Conservation (phyloP, 768 basidiomycete genomes). For the Pleurotus salmoneostramineus region DNA sequence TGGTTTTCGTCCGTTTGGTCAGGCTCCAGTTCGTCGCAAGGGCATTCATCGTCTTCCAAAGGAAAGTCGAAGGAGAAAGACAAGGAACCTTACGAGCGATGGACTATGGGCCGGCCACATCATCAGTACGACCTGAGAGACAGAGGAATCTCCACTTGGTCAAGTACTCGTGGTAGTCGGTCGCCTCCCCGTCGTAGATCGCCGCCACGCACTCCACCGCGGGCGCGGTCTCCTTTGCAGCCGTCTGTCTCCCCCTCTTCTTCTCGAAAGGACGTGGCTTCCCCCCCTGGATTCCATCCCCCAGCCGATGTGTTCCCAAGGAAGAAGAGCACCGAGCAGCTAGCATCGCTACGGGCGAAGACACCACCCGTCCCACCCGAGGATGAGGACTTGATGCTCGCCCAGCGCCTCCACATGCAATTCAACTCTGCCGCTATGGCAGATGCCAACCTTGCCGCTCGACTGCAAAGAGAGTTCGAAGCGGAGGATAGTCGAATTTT, state of each 20-base stretch:
- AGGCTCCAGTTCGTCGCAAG: background rate
- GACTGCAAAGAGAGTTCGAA: slow-evolving; percentile 35
- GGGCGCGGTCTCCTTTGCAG: background rate
- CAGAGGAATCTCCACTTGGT: background rate
- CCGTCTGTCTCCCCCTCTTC: too few species aligned
- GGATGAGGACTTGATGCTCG: background rate
- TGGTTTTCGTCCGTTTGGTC: slow-evolving; percentile 1
- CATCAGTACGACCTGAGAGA: background rate
- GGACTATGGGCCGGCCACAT: background rate
- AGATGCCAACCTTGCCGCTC: slow-evolving; percentile 19
- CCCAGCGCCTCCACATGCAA: background rate
- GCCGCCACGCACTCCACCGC: background rate
- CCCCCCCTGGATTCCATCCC: background rate
- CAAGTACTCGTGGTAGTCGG: background rate
- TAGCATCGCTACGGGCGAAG: background rate
- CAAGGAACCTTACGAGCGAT: background rate
- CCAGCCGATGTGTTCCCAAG: background rate
- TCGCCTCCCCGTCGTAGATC: background rate
- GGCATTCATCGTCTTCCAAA: background rate
- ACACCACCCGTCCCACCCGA: background rate
- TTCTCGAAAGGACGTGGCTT: background rate
- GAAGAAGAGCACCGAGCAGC: background rate
- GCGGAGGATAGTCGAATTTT: slow-evolving; percentile 6
- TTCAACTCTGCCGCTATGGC: slow-evolving; percentile 9
- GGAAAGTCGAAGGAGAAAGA: background rate